These are phyloP conservation scores for Torrubiella hemipterigena DNA, from an alignment of 2,329 filamentous ascomycete species.

Conservation along the genomic window DNA sequence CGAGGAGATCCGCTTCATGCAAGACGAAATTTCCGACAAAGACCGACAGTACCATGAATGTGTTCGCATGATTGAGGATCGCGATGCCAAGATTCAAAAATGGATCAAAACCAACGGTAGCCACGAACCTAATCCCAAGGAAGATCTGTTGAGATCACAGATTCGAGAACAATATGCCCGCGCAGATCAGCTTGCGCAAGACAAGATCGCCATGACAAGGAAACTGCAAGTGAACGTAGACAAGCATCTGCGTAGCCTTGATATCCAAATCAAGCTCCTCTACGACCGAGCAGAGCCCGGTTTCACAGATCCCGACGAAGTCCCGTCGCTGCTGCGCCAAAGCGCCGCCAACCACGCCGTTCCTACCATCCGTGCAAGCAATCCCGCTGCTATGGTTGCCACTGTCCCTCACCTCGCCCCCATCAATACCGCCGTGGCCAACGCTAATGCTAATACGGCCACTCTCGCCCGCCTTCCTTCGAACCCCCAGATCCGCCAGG, in stretches of 20 bases:
- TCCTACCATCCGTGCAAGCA: constrained; percentile 28
- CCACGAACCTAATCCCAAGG: constrained; percentile 62
- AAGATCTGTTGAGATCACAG: constrained; percentile 53
- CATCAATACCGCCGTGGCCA: constrained; percentile 11
- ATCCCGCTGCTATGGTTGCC: constrained; percentile 22
- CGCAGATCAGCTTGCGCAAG: constrained; percentile 58
- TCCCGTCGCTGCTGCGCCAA: constrained; percentile 49
- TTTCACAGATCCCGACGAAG: constrained; percentile 49
- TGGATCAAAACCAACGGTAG: constrained; percentile 70
- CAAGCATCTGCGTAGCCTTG: constrained; percentile 51
- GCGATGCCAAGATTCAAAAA: constrained; percentile 66
- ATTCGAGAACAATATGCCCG: constrained; percentile 57
- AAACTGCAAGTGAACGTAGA: constrained; percentile 50
- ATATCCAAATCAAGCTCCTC: constrained; percentile 48
- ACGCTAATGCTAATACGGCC: constrained; percentile 28
- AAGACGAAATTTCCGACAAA: constrained; percentile 74
- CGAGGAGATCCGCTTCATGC: constrained; percentile 70
- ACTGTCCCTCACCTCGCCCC: constrained; percentile 8
- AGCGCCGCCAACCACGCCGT: constrained; percentile 39
- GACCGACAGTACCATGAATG: constrained; percentile 61
- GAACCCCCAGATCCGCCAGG: constrained; percentile 33
- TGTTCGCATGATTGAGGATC: constrained; percentile 55
- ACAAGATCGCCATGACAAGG: constrained; percentile 60
- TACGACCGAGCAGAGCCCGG: constrained; percentile 50
- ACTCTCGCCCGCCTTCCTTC: constrained; percentile 28